Percentiles rank a stretch among this genome's conserved stretches.
Evolutionary conservation across 257 asterid species (phyloP).

Genomic region (Verbascum thapsus): DNA sequence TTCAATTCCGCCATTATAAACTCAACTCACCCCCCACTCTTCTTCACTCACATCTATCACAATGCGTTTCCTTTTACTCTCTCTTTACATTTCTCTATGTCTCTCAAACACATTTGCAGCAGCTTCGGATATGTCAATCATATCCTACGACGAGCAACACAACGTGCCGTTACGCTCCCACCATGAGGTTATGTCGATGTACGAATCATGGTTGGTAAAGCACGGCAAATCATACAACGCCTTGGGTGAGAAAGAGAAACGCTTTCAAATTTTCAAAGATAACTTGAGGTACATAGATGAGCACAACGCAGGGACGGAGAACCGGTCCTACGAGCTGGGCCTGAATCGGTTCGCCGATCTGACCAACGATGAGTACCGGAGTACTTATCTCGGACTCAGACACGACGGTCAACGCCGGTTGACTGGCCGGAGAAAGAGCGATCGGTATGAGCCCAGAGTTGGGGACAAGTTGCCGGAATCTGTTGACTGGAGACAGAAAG

Average conservation of each 20-base stretch:
- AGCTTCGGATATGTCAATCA: slow-evolving; percentile 62
- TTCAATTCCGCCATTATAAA: no score
- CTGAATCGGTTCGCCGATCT: slow-evolving; percentile 65
- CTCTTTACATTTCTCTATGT: no score
- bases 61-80: no score
- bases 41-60: no score
- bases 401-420: slow-evolving; percentile 33
- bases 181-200: slow-evolving; percentile 42
- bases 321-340: slow-evolving; percentile 53
- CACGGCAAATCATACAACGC: slow-evolving; percentile 62
- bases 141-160: slow-evolving; percentile 52
- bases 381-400: slow-evolving; percentile 42
- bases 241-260: slow-evolving; percentile 52
- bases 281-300: slow-evolving; percentile 51
- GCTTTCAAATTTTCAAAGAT: slow-evolving; percentile 57
- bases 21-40: no score
- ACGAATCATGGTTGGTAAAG: slow-evolving; percentile 60
- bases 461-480: slow-evolving; percentile 61
- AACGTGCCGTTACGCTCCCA: no score
- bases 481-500: slow-evolving; percentile 67
- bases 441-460: slow-evolving; percentile 42
- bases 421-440: slow-evolving; percentile 37
- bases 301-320: slow-evolving; percentile 41
- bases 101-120: no score
- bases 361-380: slow-evolving; percentile 61